Percentiles rank a stretch among this genome's conserved stretches.
phyloP scores from a whole-genome alignment of 2,329 filamentous ascomycete species.

The Cladosporium sp. region DNA sequence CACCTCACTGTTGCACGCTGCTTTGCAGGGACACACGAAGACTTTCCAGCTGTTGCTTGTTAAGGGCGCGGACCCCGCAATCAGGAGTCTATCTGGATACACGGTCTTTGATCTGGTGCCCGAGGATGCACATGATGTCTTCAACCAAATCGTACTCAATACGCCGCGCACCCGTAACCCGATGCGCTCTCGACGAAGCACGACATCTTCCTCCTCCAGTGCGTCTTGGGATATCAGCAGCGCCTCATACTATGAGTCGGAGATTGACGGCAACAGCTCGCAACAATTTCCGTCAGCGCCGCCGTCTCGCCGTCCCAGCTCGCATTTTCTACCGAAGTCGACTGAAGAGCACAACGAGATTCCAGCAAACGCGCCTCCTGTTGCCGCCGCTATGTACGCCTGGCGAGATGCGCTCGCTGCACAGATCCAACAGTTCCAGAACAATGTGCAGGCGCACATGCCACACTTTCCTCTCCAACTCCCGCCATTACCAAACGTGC shows the following conservation, averaged over 20 bases:
- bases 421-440: constrained; percentile 72
- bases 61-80: constrained; percentile 65
- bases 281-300: neutral
- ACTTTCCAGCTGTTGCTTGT: constrained; percentile 72
- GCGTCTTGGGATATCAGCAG: constrained; percentile 17
- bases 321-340: neutral
- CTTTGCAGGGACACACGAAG: constrained; percentile 68
- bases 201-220: constrained; percentile 8
- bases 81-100: constrained; percentile 65
- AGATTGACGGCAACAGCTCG: constrained; percentile 11
- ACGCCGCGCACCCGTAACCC: constrained; percentile 14
- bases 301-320: constrained; percentile 1
- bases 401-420: constrained; percentile 69
- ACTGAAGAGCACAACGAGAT: neutral
- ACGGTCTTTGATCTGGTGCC: constrained; percentile 64
- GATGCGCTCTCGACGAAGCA: constrained; percentile 3
- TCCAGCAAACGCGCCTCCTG: constrained; percentile 30
- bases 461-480: constrained; percentile 48
- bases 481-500: constrained; percentile 36
- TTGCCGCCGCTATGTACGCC: constrained; percentile 61
- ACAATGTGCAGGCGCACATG: constrained; percentile 61
- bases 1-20: constrained; percentile 76
- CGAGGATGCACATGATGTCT: constrained; percentile 2
- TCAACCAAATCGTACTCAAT: constrained; percentile 11
- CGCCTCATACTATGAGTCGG: constrained; percentile 17